These are phyloP conservation scores for Alternaria incomplexa DNA, from an alignment of 2,329 filamentous ascomycete genomes.

Conservation along the genomic window DNA sequence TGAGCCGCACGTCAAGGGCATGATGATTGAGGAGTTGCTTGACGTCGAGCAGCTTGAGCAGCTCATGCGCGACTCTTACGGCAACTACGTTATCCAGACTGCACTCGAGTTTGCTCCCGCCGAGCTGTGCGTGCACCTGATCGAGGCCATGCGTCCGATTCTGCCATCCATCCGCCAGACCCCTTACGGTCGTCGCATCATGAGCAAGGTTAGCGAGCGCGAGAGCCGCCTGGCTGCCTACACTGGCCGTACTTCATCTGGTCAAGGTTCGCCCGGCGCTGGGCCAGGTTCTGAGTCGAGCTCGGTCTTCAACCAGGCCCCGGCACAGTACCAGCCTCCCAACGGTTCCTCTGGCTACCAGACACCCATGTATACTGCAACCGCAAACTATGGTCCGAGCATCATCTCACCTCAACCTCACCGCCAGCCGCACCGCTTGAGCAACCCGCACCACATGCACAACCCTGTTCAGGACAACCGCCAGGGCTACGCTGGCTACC, in stretches of 20 bases:
- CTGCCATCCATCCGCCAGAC: constrained; percentile 85
- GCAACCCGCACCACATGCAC: constrained; percentile 47
- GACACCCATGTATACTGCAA: constrained; percentile 44
- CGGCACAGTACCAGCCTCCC: constrained; percentile 6
- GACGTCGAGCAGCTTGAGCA: constrained; percentile 79
- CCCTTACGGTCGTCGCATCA: constrained; percentile 91
- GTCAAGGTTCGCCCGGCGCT: constrained; percentile 36
- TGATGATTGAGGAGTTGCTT: constrained; percentile 85
- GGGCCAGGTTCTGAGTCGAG: constrained; percentile 31
- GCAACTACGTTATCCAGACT: constrained; percentile 98
- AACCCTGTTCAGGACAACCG: constrained; percentile 47
- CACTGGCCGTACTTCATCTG: constrained; percentile 34
- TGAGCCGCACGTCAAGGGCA: constrained; percentile 73
- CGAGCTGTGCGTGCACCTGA: constrained; percentile 61
- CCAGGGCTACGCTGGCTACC: constrained; percentile 42
- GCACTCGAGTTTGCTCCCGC: constrained; percentile 58
- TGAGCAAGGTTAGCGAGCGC: constrained; percentile 77
- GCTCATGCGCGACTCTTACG: constrained; percentile 88
- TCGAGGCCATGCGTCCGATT: constrained; percentile 85
- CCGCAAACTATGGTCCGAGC: constrained; percentile 43
- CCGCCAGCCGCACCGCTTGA: constrained; percentile 44
- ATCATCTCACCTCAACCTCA: constrained; percentile 45
- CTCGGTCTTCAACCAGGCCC: constrained; percentile 27
- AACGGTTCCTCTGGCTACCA: constrained; percentile 27
- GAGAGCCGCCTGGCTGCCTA: constrained; percentile 50